Evolutionary conservation across 2,329 filamentous ascomycete species (phyloP).

Genomic region (Sporothrix schenckii): DNA sequence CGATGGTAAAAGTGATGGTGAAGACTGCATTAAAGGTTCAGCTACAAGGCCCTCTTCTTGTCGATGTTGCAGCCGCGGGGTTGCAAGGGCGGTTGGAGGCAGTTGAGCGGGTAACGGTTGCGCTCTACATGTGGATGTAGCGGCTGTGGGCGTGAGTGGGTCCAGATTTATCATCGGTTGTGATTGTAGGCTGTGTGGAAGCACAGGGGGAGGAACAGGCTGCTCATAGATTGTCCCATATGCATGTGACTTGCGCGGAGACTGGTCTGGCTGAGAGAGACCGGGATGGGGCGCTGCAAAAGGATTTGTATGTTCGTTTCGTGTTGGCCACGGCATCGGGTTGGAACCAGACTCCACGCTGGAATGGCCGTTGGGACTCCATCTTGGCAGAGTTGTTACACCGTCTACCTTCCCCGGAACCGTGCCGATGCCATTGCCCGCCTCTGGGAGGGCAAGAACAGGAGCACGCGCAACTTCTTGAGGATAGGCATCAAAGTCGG

Average conservation of each 20-base stretch:
- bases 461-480: not conserved
- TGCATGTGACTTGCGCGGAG: slow-evolving; percentile 47
- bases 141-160: slow-evolving; percentile 19
- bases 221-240: slow-evolving; percentile 47
- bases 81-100: slow-evolving; percentile 36
- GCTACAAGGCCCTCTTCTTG: slow-evolving; percentile 34
- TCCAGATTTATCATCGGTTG: not conserved
- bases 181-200: not conserved
- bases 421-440: not conserved
- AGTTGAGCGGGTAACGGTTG: slow-evolving; percentile 33
- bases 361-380: not conserved
- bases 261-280: slow-evolving; percentile 48
- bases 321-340: slow-evolving; percentile 34
- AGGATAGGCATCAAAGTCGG: not conserved
- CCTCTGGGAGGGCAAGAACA: not conserved
- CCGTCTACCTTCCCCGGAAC: slow-evolving; percentile 30
- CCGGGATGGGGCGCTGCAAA: slow-evolving; percentile 51
- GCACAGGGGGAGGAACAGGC: slow-evolving; percentile 38
- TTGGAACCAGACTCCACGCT: not conserved
- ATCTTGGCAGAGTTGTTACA: not conserved
- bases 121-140: slow-evolving; percentile 28
- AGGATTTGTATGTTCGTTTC: slow-evolving; percentile 44
- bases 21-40: slow-evolving; percentile 40
- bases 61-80: slow-evolving; percentile 42
- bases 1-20: slow-evolving; percentile 49